Percentiles rank a stretch among this genome's conserved stretches.
These are phyloP conservation scores for Cercospora brassicicola DNA, from an alignment of 2,329 filamentous ascomycete species.

Conservation along the genomic window DNA sequence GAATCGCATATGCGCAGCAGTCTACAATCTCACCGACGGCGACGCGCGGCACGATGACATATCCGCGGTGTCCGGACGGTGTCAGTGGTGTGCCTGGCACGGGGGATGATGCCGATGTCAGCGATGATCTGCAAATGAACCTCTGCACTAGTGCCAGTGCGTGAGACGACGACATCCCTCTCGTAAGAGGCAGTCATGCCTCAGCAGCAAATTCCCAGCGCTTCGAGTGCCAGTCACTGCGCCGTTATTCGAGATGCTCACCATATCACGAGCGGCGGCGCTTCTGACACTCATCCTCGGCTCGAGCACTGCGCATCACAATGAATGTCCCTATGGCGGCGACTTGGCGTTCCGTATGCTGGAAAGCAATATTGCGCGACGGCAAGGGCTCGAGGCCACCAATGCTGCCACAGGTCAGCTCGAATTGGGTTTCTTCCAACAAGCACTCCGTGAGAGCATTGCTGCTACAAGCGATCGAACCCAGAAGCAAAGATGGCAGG, in stretches of 20 bases:
- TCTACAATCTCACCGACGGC: not conserved
- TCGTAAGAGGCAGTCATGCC: not conserved
- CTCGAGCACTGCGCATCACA: not conserved
- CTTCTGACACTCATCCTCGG: not conserved
- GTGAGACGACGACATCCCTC: not conserved
- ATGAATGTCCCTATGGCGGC: slow-evolving; percentile 14
- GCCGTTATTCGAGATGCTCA: not conserved
- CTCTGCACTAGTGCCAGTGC: not conserved
- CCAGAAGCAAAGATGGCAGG: slow-evolving; percentile 14
- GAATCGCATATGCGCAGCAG: not conserved
- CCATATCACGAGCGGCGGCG: not conserved
- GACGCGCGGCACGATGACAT: not conserved
- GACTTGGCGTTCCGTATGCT: slow-evolving; percentile 33
- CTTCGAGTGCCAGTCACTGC: not conserved
- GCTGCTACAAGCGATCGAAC: slow-evolving; percentile 19
- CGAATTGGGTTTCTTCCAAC: slow-evolving; percentile 40
- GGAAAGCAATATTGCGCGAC: slow-evolving; percentile 37
- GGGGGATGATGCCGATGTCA: not conserved
- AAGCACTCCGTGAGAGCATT: slow-evolving; percentile 34
- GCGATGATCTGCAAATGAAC: slow-evolving; percentile 1
- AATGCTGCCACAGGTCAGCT: slow-evolving; percentile 29
- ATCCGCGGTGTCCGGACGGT: not conserved
- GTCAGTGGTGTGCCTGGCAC: not conserved
- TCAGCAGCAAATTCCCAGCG: not conserved
- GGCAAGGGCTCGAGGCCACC: slow-evolving; percentile 35